Evolutionary conservation across 2,329 filamentous ascomycete species (phyloP), one percentile per base, ranked within the genome.

Genomic region (Cladosporium colombiae): DNA sequence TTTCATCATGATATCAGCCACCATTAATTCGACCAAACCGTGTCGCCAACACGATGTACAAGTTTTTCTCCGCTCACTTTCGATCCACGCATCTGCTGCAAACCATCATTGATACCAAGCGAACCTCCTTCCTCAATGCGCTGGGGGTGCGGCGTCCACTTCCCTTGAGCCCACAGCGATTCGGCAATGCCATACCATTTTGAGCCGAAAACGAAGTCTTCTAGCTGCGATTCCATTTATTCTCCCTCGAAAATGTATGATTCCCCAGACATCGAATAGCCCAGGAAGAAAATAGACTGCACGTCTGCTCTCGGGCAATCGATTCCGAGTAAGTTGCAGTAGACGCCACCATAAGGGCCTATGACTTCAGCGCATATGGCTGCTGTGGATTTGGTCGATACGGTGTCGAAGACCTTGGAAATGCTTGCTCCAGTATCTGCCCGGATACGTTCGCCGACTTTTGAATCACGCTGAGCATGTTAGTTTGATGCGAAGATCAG

Each of bases 21-120:
- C n/a, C n/a, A 46, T n/a, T 21, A 46, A 46, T 21, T 46, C 40
- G 40, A n/a, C 40, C n/a, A 46, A 21, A 21, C 10, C n/a, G 40
- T 46, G 13, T 46, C 40, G 8, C 8, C 40, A 46, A 46, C 40
- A n/a, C 40, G 74, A 72, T 81, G 81, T 3, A 83, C 79, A 64
- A 82, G 65, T 71, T 83, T 82, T 67, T 76, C 71, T 5, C 78
- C 80, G 66, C 77, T 80, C 37, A 81, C 77, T 66, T 77, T 79
- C 10, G 75, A 76, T 21, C 78, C 70, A 68, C 73, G 76, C 70
- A 82, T 66, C 35, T 74, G 65, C 60, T 79, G 69, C 65, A 82
- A 55, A 0, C 81, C 80, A 8, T 78, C 77, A 18, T 78, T 33
- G 5, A 81, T 73, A 27, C 76, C 78, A 31, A 74, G 71, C 62